Base-by-base conservation (phyloP, 768 basidiomycete genomes). In the Phaeotremella skinneri region DNA sequence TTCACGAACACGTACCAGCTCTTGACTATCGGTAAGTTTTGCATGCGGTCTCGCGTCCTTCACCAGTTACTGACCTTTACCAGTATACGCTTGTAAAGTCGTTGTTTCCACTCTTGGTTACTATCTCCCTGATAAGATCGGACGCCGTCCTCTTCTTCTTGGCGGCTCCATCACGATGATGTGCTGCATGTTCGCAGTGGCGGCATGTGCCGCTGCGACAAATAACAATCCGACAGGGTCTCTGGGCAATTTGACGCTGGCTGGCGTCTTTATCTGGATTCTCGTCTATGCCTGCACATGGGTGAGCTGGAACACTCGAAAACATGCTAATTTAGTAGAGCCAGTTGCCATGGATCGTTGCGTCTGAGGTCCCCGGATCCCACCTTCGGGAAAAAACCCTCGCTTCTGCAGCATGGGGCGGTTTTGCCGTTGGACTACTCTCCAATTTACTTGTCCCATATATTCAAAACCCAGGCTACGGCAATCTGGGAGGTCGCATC, bases 401-500 rank as follows among this genome's bases (percentile, higher is more conserved):
- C 21, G 60, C 63, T 3, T 30, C 62, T 5, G 63, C 55, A 2
- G 55, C 64, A 11, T 63, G 58, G 53, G 49, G 43, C 34, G 64
- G 62, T 21, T 63, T 58, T 34, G 57, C n/a, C 9, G 52, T 58
- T 11, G 58, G 58, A 13, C 49, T 68, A 51, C 52, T 62, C 59
- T 59, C 62, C 59, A 55, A 32, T n/a, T 47, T 70, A 17, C 63
- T 70, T 13, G 25, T 50, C 5, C 70, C 70, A 7, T 72, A 67
- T 56, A 49, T 73, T 32, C 71, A 73, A 43, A 56, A 70, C 49
- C 52, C 52, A 4, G 64, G 51, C 1, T 67, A 66, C 49, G 71
- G 67, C 3, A 64, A 68, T 52, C 47, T 70, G 17, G 67, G 66
- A n/a, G 66, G 59, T 7, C 48, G 51, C 16, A 55, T 67, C 34